These are phyloP conservation scores for Ehretia macrophylla DNA, from an alignment of 257 asterid species.

Conservation along the genomic window DNA sequence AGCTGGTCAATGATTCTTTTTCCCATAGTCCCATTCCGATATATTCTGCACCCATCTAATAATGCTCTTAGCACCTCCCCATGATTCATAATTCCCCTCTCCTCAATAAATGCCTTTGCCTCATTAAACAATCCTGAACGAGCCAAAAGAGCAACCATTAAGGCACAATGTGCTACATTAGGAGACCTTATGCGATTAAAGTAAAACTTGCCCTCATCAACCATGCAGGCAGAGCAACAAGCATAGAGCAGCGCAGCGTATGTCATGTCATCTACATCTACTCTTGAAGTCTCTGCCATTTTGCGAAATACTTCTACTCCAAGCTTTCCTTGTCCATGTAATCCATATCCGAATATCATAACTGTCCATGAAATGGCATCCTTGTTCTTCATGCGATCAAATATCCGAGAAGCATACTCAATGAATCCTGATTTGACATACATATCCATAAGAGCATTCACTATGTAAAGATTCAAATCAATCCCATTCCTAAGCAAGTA, in stretches of 20 bases:
- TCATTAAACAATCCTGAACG: conserved; percentile 26
- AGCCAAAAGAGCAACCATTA: conserved; percentile 28
- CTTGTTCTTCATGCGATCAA: conserved; percentile 14
- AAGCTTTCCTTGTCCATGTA: conserved; percentile 25
- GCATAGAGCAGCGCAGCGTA: conserved; percentile 21
- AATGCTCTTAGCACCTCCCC: conserved; percentile 31
- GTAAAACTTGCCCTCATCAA: conserved; percentile 22
- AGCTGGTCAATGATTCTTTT: conserved; percentile 19
- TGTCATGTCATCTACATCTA: conserved; percentile 19
- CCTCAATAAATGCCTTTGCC: conserved; percentile 14
- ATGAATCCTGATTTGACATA: conserved; percentile 29
- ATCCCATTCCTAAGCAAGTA: conserved; percentile 22
- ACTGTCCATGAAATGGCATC: conserved; percentile 30
- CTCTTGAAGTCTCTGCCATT: conserved; percentile 2
- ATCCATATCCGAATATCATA: conserved; percentile 25
- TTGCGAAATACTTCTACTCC: conserved; percentile 19
- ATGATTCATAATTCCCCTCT: conserved; percentile 12
- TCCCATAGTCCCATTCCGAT: conserved; percentile 10
- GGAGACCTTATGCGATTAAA: conserved; percentile 22
- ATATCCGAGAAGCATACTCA: conserved; percentile 24
- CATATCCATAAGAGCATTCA: conserved; percentile 30
- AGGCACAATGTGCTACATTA: conserved; percentile 21
- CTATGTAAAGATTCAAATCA: conserved; percentile 14
- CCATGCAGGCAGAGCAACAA: conserved; percentile 22
- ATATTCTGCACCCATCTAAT: conserved; percentile 27